Evolutionary conservation across 306 rosid species (phyloP), one percentile per base, ranked within the genome.

Genomic region (Coriaria nepalensis): DNA sequence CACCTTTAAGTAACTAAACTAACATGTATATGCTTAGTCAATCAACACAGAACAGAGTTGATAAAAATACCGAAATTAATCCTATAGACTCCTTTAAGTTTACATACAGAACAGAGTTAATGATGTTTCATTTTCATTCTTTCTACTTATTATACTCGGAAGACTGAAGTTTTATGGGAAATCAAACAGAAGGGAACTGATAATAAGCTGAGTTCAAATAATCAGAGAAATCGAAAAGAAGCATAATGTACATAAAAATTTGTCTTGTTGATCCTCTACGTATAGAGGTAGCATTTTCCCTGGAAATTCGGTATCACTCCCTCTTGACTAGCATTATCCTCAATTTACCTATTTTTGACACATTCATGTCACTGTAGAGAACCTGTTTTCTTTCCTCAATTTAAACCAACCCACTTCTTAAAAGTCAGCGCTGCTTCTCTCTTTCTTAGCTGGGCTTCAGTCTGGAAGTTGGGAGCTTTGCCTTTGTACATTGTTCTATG

Each of bases 401-500:
- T 44, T 71, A 87, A 59, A 40, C 94, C 87, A 50, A 87, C 75
- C 96, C 96, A 87, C 47, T 56, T 83, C 76, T 87, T 83, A 54
- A 78, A 83, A 53, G 74, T 53, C 49, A 80, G 56, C 20, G 76
- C 75, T 41, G 85, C 82, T 63, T 78, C 96, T 63, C 88, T 80
- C 69, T 78, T 87, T 64, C 71, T 76, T 35, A 68, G 61, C 64
- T 87, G 94, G 39, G 82, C 50, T 69, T 77, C 87, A 14, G 93
- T 80, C 65, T 80, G 93, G 67, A 78, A 62, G 54, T 83, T 82
- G 0, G 96, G 78, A 69, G 93, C 77, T 71, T 83, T 87, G 40
- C 96, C 94, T 63, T 83, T 83, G 60, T 83, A 75, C 52, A 80
- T 74, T 62, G 96, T 75, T 68, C 50, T 87, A 59, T 87, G 96